Evolutionary conservation across 2,329 filamentous ascomycete species (phyloP), one percentile per base, ranked within the genome.

Genomic region (Ramichloridium luteum): DNA sequence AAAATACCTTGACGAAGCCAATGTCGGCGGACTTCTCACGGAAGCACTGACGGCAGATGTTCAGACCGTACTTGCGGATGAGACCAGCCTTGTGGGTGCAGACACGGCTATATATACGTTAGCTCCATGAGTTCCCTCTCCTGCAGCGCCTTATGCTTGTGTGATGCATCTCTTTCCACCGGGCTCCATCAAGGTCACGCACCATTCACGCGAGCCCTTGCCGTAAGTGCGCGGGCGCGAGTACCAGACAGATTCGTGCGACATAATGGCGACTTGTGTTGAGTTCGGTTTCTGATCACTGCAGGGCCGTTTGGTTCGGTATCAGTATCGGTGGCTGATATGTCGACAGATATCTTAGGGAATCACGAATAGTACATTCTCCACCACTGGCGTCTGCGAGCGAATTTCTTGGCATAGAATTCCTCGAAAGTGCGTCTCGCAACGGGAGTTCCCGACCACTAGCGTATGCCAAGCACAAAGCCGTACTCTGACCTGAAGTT

Each of bases 61-160:
- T 84, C 55, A 94, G 75, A 61, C 90, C 88, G 72, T 98, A 98
- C 74, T 98, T 98, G 74, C 90, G 86, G 77, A 98, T 93, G 54
- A 98, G 78, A 92, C 90, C 90, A 59, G 90, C 88, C 61, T 75
- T 78, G 81, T 98, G 88, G 61, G 85, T 84, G 83, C 77, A 82
- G 61, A 81, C 77, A 59, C 77, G 78, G 72, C 77, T 82, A 57
- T 52, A n/a, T n/a, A n/a, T n/a, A n/a, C n/a, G n/a, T n/a, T 27
- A 28, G 16, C 33, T 38, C 30, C 39, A 41, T 54, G 41, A 55
- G 51, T 45, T 40, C 38, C 34, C 39, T 36, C 22, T 40, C 37
- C 31, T 34, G 32, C 31, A 28, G 31, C 38, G 32, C 40, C 27
- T 23, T 28, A 16, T 35, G 12, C 31, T 26, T 36, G 27, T 30